Evolutionary conservation across 202 grass and related monocot genomes (phyloP), one percentile per base, ranked within the genome.

Genomic region (Cymbopogon flexuosus): DNA sequence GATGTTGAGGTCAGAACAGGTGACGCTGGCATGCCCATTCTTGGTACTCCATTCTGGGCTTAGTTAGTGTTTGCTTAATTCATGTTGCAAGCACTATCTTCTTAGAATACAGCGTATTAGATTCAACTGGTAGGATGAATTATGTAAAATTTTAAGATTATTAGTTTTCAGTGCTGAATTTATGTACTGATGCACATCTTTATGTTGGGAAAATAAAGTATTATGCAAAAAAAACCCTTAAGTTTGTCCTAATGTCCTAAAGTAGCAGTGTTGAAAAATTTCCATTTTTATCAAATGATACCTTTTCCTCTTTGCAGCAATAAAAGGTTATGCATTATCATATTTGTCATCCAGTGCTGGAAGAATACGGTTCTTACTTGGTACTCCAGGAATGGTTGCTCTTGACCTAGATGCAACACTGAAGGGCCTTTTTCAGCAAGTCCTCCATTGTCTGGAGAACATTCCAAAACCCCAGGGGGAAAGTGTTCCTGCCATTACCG

Each of bases 301-400:
- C 72, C 45, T 70, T 70, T 83, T 65, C 80, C 76, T 84, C 5
- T 82, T 87, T 88, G 75, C 90, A 94, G 95, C 92, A 70, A 94
- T 98, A 89, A 98, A 93, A 83, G 92, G 95, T 56, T 94, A 93
- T 78, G 95, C 95, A 65, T 81, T 98, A 66, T 98, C 95, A 73
- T 98, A 94, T 84, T 87, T 98, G 83, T 93, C 88, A 84, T 84
- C 92, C 87, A 79, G 87, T 89, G 95, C 90, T 62, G 90, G 90
- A 85, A 91, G 95, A 79, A 98, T 94, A 76, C 86, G 95, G 45
- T 98, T 94, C 84, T 94, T 98, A 84, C 88, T 98, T 87, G 95
- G 95, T 49, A 94, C 95, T 83, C 95, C 95, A 59, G 95, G 95
- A 73, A 98, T 98, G 95, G 95, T 98, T 57, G 95, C 92, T 78